Evolutionary conservation across 345 rosid species (phyloP), one percentile per base, ranked within the genome.

Genomic region (Lepidium didymum): DNA sequence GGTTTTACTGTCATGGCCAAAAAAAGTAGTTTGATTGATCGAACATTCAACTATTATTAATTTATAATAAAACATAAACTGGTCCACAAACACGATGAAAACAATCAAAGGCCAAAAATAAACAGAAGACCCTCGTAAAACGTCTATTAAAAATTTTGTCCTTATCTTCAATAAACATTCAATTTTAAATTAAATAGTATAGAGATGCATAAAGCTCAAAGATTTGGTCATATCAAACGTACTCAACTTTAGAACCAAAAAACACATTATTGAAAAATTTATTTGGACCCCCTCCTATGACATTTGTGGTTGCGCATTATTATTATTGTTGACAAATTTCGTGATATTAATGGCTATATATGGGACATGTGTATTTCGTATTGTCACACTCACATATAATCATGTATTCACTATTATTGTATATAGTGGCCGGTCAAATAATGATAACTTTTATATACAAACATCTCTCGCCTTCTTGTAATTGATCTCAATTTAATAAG

Each of bases 301-400:
- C 77, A 65, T 65, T 73, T 73, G 58, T 66, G 56, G 72, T 73
- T 58, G 72, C 66, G 41, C 77, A 58, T 50, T 65, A 66, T 66
- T 73, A 53, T 44, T 58, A 15, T 58, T 56, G 64, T 64, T 73
- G 77, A 65, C 72, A 66, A 65, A 66, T 51, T 56, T 73, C 62
- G 60, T 58, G 72, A 51, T 57, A 73, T 38, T 73, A 73, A 66
- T 66, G 37, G 61, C 47, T 73, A 50, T 66, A 34, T 50, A 66
- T 73, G 77, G 56, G 72, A 64, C 55, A 73, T 66, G 72, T 57
- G 55, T 73, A 57, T 52, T 35, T 51, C 21, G 72, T 66, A 50
- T 66, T 7, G 67, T 73, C 72, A 42, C 72, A 35, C 25, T 73
- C 77, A 66, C 15, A 4, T 41, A 50, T 63, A 65, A 66, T 56